These are phyloP conservation scores for Trichoderma arundinaceum DNA, from an alignment of 2,329 filamentous ascomycete genomes.

Conservation along the genomic window DNA sequence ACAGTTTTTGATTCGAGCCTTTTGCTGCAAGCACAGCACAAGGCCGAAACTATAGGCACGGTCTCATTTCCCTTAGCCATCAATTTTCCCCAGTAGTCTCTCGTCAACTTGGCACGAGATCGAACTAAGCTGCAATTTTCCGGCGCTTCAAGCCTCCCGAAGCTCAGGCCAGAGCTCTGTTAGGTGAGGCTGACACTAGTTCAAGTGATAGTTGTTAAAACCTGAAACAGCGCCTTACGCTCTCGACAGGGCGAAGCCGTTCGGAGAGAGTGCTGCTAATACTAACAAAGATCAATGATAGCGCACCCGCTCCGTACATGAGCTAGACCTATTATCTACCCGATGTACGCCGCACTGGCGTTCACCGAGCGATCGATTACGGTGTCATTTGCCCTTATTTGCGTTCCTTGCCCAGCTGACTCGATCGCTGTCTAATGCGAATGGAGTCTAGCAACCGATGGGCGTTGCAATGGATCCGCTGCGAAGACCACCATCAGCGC, in stretches of 20 bases:
- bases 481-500: constrained; percentile 17
- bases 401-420: constrained; percentile 37
- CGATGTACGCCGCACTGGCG: constrained; percentile 23
- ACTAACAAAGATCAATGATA: background rate
- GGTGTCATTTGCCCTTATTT: constrained; percentile 33
- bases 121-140: background rate
- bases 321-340: constrained; percentile 24
- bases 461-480: constrained; percentile 3
- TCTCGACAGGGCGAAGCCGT: constrained; percentile 29
- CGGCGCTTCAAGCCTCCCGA: constrained; percentile 5
- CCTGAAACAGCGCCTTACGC: constrained; percentile 34
- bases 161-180: constrained; percentile 23
- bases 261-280: background rate
- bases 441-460: constrained; percentile 20
- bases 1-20: background rate
- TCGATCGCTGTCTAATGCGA: constrained; percentile 23
- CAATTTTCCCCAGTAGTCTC: background rate
- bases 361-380: constrained; percentile 8
- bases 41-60: background rate
- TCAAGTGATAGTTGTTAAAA: constrained; percentile 24
- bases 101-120: background rate
- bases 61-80: constrained; percentile 11
- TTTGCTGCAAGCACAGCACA: background rate
- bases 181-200: constrained; percentile 34
- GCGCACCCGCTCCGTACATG: background rate